Conservation (phyloP, 2,329 filamentous ascomycete species). For the Teratosphaeria zuluensis region DNA sequence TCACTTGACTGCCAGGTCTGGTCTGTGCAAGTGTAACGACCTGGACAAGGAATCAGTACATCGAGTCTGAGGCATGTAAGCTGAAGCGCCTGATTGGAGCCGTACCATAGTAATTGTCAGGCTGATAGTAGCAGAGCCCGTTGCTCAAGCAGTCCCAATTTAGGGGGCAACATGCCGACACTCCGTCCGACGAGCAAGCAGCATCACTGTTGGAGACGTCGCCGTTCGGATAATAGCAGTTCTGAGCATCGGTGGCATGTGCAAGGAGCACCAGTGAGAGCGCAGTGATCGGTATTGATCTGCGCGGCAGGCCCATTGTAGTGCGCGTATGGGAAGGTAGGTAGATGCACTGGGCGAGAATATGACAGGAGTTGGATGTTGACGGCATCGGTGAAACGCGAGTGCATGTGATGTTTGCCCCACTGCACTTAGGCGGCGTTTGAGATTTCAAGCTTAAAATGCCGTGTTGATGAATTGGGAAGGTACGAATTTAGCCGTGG, state of each 20-base stretch:
- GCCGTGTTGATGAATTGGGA: neutral
- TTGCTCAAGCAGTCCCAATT: conserved; percentile 26
- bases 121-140: conserved; percentile 23
- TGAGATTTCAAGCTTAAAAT: neutral
- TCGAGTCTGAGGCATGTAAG: neutral
- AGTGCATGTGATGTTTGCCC: conserved; percentile 1
- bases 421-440: neutral
- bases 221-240: conserved; percentile 30
- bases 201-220: conserved; percentile 14
- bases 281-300: neutral
- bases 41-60: neutral
- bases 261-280: conserved; percentile 1
- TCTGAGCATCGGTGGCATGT: conserved; percentile 13
- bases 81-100: neutral
- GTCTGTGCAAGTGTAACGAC: conserved; percentile 27
- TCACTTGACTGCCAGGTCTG: conserved; percentile 17
- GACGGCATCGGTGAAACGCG: neutral
- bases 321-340: neutral
- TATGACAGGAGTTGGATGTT: neutral
- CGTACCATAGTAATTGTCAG: conserved; percentile 13
- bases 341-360: neutral
- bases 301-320: neutral
- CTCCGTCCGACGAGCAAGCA: conserved; percentile 17
- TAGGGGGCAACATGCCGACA: conserved; percentile 23
- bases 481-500: neutral